These are phyloP conservation scores for Paramecium biaurelia DNA, from an alignment of 73 alveolate species.

Conservation along the genomic window DNA sequence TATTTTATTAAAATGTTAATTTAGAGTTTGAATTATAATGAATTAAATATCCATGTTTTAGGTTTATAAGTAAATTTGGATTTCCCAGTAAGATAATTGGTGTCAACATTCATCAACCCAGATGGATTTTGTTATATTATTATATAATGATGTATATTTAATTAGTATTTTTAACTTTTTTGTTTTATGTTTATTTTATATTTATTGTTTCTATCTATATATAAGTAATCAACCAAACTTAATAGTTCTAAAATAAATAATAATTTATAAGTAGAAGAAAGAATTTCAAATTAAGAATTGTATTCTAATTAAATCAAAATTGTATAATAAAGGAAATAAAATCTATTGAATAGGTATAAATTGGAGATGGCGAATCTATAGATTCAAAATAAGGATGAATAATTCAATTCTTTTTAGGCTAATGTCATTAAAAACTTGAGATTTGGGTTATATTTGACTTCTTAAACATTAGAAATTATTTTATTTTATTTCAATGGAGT, in stretches of 20 bases:
- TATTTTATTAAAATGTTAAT: neutral
- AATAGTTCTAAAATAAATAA: too few species aligned
- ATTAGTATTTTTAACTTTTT: neutral
- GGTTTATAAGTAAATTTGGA: neutral
- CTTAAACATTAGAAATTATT: neutral
- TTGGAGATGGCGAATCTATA: neutral
- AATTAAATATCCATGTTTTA: neutral
- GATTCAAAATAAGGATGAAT: neutral
- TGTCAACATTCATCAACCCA: neutral
- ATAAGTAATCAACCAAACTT: too few species aligned
- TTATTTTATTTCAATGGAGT: neutral
- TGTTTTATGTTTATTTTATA: neutral
- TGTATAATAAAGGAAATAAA: neutral
- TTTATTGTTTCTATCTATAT: neutral
- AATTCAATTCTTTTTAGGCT: neutral
- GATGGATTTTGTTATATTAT: conserved; percentile 32
- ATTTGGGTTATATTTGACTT: neutral
- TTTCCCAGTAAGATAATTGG: neutral
- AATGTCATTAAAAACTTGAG: neutral
- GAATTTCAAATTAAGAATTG: neutral
- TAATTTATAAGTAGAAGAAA: neutral
- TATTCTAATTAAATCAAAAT: neutral
- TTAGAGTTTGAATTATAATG: neutral
- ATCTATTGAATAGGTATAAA: neutral
- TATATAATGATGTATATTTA: neutral